A percentile compares a stretch with the other conserved stretches of the same genome.
These are phyloP conservation scores for Ceratobasidium sp. DNA, from an alignment of 1,284 basidiomycete species.

Conservation along the genomic window DNA sequence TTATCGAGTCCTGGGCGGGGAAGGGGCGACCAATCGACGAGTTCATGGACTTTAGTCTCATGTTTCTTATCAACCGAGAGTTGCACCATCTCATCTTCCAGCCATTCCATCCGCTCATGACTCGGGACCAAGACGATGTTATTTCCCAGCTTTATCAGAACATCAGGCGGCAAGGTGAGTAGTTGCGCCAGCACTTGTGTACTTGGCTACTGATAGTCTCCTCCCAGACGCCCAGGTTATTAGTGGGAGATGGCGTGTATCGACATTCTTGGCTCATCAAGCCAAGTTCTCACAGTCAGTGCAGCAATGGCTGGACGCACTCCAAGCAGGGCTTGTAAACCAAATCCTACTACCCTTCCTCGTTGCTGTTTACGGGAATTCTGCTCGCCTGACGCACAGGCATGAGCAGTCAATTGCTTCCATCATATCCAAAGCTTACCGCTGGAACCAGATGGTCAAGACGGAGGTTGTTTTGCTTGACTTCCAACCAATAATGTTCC, in stretches of 20 bases:
- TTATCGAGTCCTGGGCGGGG: slow-evolving; percentile 31
- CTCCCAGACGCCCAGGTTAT: slow-evolving; percentile 30
- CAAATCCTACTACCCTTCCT: slow-evolving; percentile 27
- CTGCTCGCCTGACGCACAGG: slow-evolving; percentile 4
- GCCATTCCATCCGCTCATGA: slow-evolving; percentile 37
- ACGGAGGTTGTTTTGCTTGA: slow-evolving; percentile 34
- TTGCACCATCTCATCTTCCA: slow-evolving; percentile 26
- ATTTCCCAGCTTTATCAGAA: slow-evolving; percentile 9
- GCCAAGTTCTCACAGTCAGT: background rate
- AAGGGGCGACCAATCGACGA: slow-evolving; percentile 41
- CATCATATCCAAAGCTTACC: slow-evolving; percentile 21
- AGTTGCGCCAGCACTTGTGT: too few species aligned
- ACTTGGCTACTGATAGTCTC: background rate
- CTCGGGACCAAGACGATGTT: background rate
- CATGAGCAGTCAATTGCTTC: slow-evolving; percentile 16
- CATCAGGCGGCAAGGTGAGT: too few species aligned
- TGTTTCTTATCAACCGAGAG: slow-evolving; percentile 26
- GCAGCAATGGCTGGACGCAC: slow-evolving; percentile 21
- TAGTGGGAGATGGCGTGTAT: slow-evolving; percentile 37
- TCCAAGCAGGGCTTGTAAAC: background rate
- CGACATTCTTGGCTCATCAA: slow-evolving; percentile 8
- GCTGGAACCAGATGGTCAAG: slow-evolving; percentile 41
- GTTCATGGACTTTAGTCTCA: slow-evolving; percentile 40
- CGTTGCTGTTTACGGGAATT: slow-evolving; percentile 23
- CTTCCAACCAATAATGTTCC: slow-evolving; percentile 34